phyloP scores from a whole-genome alignment of 2,329 filamentous ascomycete species.

The Diaporthe humulicola region DNA sequence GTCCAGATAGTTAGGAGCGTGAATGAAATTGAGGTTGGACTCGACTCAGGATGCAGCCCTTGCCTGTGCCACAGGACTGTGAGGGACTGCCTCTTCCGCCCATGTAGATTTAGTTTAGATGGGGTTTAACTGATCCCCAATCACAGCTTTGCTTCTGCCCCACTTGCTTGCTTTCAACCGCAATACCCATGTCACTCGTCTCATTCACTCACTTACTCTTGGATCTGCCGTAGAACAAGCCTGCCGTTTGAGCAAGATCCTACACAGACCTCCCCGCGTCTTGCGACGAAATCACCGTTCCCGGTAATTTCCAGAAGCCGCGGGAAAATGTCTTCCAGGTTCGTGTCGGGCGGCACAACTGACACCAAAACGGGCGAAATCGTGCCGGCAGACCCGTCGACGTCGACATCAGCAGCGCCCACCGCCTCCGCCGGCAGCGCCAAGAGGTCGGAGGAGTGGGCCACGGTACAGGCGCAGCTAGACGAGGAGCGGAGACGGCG shows the following conservation, averaged over 20 bases:
- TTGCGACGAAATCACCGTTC: not conserved
- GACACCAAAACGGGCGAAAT: slow-evolving; percentile 51
- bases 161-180: not conserved
- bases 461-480: slow-evolving; percentile 73
- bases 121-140: not conserved
- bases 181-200: not conserved
- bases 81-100: not conserved
- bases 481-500: slow-evolving; percentile 70
- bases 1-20: not conserved
- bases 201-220: not conserved
- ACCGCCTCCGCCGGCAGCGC: slow-evolving; percentile 38
- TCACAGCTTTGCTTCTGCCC: not conserved
- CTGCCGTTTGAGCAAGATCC: not conserved
- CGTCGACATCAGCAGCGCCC: not conserved
- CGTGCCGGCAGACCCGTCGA: slow-evolving; percentile 36
- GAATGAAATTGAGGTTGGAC: not conserved
- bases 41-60: too few species aligned
- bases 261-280: not conserved
- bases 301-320: not conserved
- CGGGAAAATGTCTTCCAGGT: slow-evolving; percentile 63
- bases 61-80: not conserved
- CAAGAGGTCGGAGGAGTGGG: slow-evolving; percentile 66
- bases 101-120: not conserved
- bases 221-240: too few species aligned
- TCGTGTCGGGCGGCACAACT: slow-evolving; percentile 69